Evolutionary conservation across 2,329 filamentous ascomycete genomes (phyloP).

Genomic region (Aureobasidium sp.): DNA sequence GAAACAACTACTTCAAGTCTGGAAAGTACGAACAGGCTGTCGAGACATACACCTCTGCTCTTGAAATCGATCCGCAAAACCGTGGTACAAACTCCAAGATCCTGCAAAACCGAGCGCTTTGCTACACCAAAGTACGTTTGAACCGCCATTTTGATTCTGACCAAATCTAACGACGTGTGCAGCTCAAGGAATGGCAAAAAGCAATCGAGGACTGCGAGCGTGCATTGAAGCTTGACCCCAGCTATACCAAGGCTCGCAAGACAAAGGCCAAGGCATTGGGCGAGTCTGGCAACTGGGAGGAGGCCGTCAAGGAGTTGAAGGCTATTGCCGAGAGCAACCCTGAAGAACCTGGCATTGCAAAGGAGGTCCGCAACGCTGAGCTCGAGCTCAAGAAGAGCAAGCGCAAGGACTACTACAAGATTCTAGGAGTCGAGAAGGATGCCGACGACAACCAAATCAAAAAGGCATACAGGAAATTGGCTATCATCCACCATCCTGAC

Average conservation of each 20-base stretch:
- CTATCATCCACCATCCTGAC: conserved; percentile 90
- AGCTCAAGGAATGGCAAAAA: conserved; percentile 72
- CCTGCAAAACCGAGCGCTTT: conserved; percentile 85
- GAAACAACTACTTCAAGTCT: conserved; percentile 83
- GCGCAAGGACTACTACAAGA: conserved; percentile 98
- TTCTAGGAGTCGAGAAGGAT: conserved; percentile 80
- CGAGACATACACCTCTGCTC: conserved; percentile 73
- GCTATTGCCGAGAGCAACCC: conserved; percentile 75
- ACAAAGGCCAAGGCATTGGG: conserved; percentile 88
- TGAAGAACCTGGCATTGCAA: conserved; percentile 68
- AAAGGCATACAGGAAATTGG: conserved; percentile 91
- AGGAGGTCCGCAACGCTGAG: conserved; percentile 84
- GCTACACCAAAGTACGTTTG: conserved; percentile 55
- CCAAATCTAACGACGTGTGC: conserved; percentile 17
- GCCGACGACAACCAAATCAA: conserved; percentile 82
- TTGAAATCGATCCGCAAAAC: conserved; percentile 81
- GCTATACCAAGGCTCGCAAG: conserved; percentile 85
- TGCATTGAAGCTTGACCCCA: conserved; percentile 73
- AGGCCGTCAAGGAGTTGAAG: conserved; percentile 84
- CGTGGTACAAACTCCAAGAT: conserved; percentile 92
- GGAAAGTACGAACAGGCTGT: conserved; percentile 74
- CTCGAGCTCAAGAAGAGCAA: conserved; percentile 96
- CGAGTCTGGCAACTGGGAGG: conserved; percentile 83
- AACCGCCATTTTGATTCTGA: neutral
- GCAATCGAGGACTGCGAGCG: conserved; percentile 82